Evolutionary conservation across 495 filamentous ascomycete genomes (phyloP).

Genomic region (Podospora pseudopauciseta): DNA sequence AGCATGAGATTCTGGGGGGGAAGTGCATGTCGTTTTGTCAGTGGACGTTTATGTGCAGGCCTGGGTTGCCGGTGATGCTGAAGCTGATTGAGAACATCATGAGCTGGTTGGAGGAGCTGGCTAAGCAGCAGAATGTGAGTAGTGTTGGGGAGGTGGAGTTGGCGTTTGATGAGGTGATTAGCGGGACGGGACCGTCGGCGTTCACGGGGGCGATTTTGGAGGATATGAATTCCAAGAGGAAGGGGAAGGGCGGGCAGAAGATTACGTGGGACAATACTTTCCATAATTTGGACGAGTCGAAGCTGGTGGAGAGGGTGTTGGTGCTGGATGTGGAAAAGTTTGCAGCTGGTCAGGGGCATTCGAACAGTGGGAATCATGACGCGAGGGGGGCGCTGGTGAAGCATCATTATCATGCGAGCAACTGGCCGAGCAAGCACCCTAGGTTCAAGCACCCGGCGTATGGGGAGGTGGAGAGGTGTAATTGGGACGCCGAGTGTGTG

Average conservation of each 20-base stretch:
- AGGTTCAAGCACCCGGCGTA: slow-evolving; percentile 56
- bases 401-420: slow-evolving; percentile 60
- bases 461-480: slow-evolving; percentile 59
- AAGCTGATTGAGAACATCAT: slow-evolving; percentile 56
- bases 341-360: slow-evolving; percentile 60
- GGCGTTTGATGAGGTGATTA: slow-evolving; percentile 62
- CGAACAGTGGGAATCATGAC: slow-evolving; percentile 57
- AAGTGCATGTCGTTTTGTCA: slow-evolving; percentile 61
- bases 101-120: slow-evolving; percentile 49
- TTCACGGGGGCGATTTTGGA: slow-evolving; percentile 56
- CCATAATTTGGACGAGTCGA: slow-evolving; percentile 55
- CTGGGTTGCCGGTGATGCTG: slow-evolving; percentile 56
- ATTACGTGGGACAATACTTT: slow-evolving; percentile 51
- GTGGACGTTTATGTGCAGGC: slow-evolving; percentile 62
- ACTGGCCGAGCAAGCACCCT: slow-evolving; percentile 55
- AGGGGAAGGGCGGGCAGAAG: not conserved
- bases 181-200: slow-evolving; percentile 60
- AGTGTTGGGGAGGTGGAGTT: slow-evolving; percentile 51
- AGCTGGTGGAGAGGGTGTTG: slow-evolving; percentile 49
- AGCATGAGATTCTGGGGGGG: slow-evolving; percentile 57
- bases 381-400: slow-evolving; percentile 54
- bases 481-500: slow-evolving; percentile 57
- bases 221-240: slow-evolving; percentile 32
- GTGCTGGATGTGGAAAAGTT: slow-evolving; percentile 61
- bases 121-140: slow-evolving; percentile 43